These are phyloP conservation scores for Sugiyamaella japonica DNA, from an alignment of 1,139 yeast genomes.

Conservation along the genomic window DNA sequence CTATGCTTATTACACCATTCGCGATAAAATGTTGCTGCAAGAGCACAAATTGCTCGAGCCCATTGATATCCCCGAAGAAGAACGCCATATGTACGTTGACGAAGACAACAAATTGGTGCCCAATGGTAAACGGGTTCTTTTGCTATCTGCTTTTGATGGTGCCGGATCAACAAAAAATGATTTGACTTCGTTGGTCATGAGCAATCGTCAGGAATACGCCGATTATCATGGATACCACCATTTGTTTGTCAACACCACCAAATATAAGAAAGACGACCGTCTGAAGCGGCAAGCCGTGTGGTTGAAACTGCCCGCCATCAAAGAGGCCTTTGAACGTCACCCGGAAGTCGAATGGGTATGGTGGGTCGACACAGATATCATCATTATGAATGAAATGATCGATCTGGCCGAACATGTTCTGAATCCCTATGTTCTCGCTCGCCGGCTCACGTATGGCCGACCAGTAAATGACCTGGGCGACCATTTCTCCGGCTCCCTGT, in stretches of 20 bases:
- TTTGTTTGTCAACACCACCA: conserved; percentile 35
- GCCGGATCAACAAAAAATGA: conserved; percentile 33
- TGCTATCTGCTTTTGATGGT: conserved; percentile 39
- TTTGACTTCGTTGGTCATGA: conserved; percentile 30
- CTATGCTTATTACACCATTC: conserved; percentile 14
- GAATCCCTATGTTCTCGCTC: conserved; percentile 32
- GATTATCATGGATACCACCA: conserved; percentile 38
- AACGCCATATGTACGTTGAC: conserved; percentile 7
- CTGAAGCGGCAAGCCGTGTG: conserved; percentile 29
- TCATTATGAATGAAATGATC: conserved; percentile 37
- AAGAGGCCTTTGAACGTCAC: conserved; percentile 32
- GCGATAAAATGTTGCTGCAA: conserved; percentile 10
- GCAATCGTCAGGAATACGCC: conserved; percentile 40
- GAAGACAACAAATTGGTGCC: conserved; percentile 28
- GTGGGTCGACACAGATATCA: conserved; percentile 40
- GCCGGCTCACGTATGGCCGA: conserved; percentile 30
- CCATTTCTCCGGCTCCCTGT: conserved; percentile 25
- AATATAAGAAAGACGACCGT: conserved; percentile 25
- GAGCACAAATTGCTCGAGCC: conserved; percentile 17
- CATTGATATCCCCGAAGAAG: conserved; percentile 13
- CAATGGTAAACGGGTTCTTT: conserved; percentile 32
- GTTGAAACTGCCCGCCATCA: conserved; percentile 38
- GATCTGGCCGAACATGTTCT: conserved; percentile 38
- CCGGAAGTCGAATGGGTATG: conserved; percentile 42
- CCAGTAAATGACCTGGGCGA: conserved; percentile 28